phyloP scores from a whole-genome alignment of 495 filamentous ascomycete genomes.

The Penicillium alfredii region DNA sequence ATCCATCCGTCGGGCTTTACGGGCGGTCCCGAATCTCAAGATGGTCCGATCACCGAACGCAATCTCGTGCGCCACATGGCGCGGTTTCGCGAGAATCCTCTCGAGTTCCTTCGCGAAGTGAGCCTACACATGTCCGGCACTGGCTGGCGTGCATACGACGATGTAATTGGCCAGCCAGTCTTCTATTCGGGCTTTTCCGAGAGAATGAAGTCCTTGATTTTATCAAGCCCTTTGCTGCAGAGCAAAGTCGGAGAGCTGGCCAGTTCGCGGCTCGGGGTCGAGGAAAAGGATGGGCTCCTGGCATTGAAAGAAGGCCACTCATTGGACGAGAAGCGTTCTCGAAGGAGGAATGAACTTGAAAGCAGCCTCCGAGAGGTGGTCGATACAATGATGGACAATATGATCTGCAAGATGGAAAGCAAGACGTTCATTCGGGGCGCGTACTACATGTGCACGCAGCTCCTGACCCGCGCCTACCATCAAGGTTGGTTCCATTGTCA shows the following conservation, averaged over 20 bases:
- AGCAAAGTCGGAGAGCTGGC: slow-evolving; percentile 71
- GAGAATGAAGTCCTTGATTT: slow-evolving; percentile 70
- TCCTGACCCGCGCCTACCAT: slow-evolving; percentile 88
- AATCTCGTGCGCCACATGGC: slow-evolving; percentile 77
- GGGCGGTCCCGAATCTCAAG: slow-evolving; percentile 32
- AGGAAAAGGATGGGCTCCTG: slow-evolving; percentile 68
- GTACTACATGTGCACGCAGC: slow-evolving; percentile 83
- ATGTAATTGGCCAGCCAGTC: slow-evolving; percentile 82
- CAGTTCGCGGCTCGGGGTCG: slow-evolving; percentile 61
- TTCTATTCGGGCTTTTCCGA: slow-evolving; percentile 92
- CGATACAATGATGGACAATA: slow-evolving; percentile 77
- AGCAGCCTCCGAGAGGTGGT: slow-evolving; percentile 66
- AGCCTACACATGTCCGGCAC: slow-evolving; percentile 82
- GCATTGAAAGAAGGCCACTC: slow-evolving; percentile 35
- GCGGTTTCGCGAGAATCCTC: slow-evolving; percentile 64
- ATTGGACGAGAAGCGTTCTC: slow-evolving; percentile 45
- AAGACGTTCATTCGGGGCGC: slow-evolving; percentile 86
- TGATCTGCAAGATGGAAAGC: slow-evolving; percentile 99
- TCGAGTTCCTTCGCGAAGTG: slow-evolving; percentile 88
- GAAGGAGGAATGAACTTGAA: slow-evolving; percentile 55
- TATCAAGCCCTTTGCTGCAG: slow-evolving; percentile 69
- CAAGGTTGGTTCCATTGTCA: slow-evolving; percentile 51
- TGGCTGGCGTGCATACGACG: slow-evolving; percentile 91
- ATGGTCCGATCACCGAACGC: slow-evolving; percentile 52
- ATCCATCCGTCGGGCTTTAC: slow-evolving; percentile 71